A percentile compares a stretch with the other conserved stretches of the same genome.
These are phyloP conservation scores for Kwoniella heveanensis DNA, from an alignment of 768 basidiomycete species.

Conservation along the genomic window DNA sequence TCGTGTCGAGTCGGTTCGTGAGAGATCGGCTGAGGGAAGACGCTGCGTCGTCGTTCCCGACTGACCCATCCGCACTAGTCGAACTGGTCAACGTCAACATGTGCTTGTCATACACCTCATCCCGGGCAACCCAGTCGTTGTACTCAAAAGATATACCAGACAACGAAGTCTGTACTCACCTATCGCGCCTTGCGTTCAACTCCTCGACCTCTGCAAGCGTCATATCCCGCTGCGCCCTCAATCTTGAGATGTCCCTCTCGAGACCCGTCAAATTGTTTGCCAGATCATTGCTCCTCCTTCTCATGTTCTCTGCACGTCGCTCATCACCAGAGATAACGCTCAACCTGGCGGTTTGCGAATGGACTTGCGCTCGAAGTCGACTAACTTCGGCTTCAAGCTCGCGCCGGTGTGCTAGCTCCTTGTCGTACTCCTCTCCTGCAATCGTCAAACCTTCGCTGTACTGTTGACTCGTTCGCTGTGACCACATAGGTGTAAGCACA, in stretches of 20 bases:
- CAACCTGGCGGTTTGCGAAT: constrained; percentile 83
- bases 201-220: constrained; percentile 92
- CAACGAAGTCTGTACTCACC: constrained; percentile 59
- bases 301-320: constrained; percentile 72
- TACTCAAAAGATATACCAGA: background rate
- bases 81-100: no score
- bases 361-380: constrained; percentile 76
- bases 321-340: constrained; percentile 81
- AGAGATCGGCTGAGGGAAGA: constrained; percentile 65
- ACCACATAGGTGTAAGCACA: no score
- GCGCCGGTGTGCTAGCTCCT: constrained; percentile 79
- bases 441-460: constrained; percentile 90
- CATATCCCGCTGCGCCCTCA: constrained; percentile 88
- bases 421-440: constrained; percentile 91
- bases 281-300: constrained; percentile 77
- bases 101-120: no score
- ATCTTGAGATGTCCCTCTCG: constrained; percentile 80
- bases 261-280: constrained; percentile 72
- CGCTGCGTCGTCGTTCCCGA: constrained; percentile 20
- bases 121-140: no score
- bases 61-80: constrained; percentile 2
- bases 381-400: constrained; percentile 93
- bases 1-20: constrained; percentile 77
- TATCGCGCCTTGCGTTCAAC: constrained; percentile 67
- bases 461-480: constrained; percentile 88